Base-by-base conservation (phyloP, 495 filamentous ascomycete genomes). In the Podospora australis region DNA sequence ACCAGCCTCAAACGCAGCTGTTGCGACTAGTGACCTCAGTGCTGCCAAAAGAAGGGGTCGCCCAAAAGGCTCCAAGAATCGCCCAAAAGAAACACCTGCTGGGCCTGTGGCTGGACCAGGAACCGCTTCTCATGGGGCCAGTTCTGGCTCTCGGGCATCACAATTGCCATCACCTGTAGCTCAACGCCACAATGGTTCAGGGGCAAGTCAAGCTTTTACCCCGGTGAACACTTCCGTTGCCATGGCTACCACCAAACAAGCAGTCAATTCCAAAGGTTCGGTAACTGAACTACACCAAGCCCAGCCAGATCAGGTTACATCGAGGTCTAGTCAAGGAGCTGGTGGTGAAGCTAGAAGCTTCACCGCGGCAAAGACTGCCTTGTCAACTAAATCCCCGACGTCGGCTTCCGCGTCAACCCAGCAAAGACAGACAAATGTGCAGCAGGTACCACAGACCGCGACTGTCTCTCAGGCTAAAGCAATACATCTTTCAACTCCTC, bases 1-100 rank as follows among this genome's bases (percentile, higher is more conserved):
- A 17, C 49, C 35, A 11, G 39, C 48, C 5, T 28, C 48, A 23
- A 21, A 19, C 23, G 14, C 16, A 20, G 23, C 7, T 35, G 48
- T 42, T 14, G 22, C 30, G 3, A 16, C 46, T 13, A 20, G 29
- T 3, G 46, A 54, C n/a, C 26, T 20, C n/a, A 57, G 58, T 40
- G 28, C 67, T 20, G 28, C 62, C 40, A 56, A 54, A 35, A 62
- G 52, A 35, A 56, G 64, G 46, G 67, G 67, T 6, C 59, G 67
- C 1, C 72, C 72, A 0, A 75, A 72, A 28, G 72, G 72, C 6
- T 75, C 72, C 1, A 74, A 70, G 49, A 75, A 74, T 39, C 61
- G 68, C 1, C 72, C 72, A 11, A 75, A 72, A 47, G 58, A 65
- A n/a, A n/a, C n/a, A n/a, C n/a, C n/a, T n/a, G n/a, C n/a, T n/a